Conservation (phyloP, 176 grass and related monocot species). For the Zoysia pacifica region DNA sequence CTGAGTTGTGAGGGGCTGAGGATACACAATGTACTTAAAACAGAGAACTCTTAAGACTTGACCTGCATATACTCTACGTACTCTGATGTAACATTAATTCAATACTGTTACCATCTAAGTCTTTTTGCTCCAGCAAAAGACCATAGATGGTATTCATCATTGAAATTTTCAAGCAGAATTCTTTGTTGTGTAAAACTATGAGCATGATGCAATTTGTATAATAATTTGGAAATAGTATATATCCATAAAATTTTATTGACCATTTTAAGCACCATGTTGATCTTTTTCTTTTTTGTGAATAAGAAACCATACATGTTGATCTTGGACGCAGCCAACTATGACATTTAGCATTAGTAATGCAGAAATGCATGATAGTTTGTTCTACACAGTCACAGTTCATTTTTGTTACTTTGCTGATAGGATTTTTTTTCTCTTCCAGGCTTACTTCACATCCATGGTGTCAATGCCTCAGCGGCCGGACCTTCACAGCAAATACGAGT, state of each 20-base stretch:
- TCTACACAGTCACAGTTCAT: neutral
- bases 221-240: neutral
- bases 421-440: constrained; percentile 26
- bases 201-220: neutral
- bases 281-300: no score
- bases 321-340: neutral
- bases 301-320: neutral
- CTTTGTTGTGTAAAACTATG: neutral
- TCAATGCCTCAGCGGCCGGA: neutral
- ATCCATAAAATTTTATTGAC: neutral
- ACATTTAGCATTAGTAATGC: neutral
- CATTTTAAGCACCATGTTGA: neutral
- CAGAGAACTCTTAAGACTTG: no score
- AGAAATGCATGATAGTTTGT: neutral
- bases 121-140: no score
- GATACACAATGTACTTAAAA: no score
- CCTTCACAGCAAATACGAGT: constrained; percentile 12
- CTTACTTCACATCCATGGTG: constrained; percentile 22
- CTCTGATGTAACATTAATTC: no score
- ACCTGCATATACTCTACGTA: no score
- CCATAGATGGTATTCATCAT: no score
- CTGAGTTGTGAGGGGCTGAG: no score
- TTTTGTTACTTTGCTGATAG: neutral
- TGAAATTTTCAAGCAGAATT: no score
- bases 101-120: no score